Evolutionary conservation across 176 grass and related monocot species (phyloP).

Genomic region (Zea mays): DNA sequence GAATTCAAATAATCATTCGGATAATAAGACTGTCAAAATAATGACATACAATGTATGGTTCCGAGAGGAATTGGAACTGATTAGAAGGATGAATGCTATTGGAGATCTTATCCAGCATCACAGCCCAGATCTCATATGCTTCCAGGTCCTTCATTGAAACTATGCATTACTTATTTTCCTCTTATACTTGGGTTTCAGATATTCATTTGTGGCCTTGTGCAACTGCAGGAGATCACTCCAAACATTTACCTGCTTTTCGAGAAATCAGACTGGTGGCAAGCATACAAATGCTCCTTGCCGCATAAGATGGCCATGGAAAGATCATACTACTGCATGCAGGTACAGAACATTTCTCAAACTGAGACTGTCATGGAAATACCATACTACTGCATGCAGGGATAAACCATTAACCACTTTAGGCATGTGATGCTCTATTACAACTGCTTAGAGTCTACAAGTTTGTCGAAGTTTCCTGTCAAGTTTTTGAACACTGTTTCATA

Average conservation of each 20-base stretch:
- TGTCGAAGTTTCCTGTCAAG: not conserved
- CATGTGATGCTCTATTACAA: not conserved
- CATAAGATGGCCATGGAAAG: slow-evolving; percentile 42
- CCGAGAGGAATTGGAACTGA: slow-evolving; percentile 76
- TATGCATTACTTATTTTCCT: slow-evolving; percentile 14
- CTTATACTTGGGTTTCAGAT: not conserved
- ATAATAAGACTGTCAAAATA: slow-evolving; percentile 59
- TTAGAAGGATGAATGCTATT: slow-evolving; percentile 65
- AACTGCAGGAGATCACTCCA: slow-evolving; percentile 75
- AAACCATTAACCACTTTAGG: not conserved
- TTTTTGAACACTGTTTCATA: not conserved
- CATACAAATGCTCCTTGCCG: slow-evolving; percentile 69
- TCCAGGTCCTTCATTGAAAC: slow-evolving; percentile 55
- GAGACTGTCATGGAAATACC: not conserved
- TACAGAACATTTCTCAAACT: slow-evolving; percentile 24
- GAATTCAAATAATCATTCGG: slow-evolving; percentile 27
- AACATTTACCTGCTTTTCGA: slow-evolving; percentile 66
- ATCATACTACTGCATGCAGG: slow-evolving; percentile 92
- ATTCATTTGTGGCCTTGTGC: slow-evolving; percentile 19
- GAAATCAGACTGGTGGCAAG: slow-evolving; percentile 78
- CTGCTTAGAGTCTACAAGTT: not conserved
- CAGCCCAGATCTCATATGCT: slow-evolving; percentile 69
- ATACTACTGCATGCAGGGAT: not conserved
- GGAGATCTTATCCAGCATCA: slow-evolving; percentile 65
- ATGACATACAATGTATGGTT: slow-evolving; percentile 99